Evolutionary conservation across 345 rosid species (phyloP).

Genomic region (Syzygium grande): DNA sequence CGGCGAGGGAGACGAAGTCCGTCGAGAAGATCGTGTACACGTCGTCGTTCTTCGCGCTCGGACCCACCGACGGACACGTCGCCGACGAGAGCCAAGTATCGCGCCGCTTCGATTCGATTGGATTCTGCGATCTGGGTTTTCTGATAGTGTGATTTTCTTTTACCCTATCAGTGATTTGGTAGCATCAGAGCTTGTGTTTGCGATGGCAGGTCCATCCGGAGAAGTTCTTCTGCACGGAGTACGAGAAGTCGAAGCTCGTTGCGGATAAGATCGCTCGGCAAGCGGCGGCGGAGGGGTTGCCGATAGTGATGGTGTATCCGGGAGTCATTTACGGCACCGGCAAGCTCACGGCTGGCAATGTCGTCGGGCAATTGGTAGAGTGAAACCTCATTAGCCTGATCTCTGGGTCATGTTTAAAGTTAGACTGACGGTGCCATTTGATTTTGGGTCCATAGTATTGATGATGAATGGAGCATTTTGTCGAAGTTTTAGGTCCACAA

Average conservation of each 20-base stretch:
- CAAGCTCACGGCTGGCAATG: constrained; percentile 70
- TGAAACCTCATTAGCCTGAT: neutral
- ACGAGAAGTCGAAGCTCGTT: constrained; percentile 65
- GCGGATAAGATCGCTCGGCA: constrained; percentile 73
- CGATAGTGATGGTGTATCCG: constrained; percentile 62
- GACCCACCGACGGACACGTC: constrained; percentile 69
- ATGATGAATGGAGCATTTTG: neutral
- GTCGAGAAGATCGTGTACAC: constrained; percentile 66
- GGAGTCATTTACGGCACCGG: constrained; percentile 89
- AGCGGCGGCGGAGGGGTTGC: constrained; percentile 66
- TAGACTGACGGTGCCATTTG: neutral
- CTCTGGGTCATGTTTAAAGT: neutral
- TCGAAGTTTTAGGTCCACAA: neutral
- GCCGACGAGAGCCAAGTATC: constrained; percentile 71
- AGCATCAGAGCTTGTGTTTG: neutral
- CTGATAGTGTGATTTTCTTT: neutral
- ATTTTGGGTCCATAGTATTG: neutral
- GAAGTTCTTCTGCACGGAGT: constrained; percentile 72
- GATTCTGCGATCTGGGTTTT: neutral
- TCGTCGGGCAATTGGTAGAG: constrained; percentile 64
- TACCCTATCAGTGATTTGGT: neutral
- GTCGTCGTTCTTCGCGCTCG: constrained; percentile 87
- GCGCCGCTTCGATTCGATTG: neutral
- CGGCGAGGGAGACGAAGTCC: constrained; percentile 41
- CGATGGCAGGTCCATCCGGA: constrained; percentile 45